Evolutionary conservation across 768 basidiomycete genomes (phyloP), one percentile per base, ranked within the genome.

Genomic region (Naganishia onofrii): DNA sequence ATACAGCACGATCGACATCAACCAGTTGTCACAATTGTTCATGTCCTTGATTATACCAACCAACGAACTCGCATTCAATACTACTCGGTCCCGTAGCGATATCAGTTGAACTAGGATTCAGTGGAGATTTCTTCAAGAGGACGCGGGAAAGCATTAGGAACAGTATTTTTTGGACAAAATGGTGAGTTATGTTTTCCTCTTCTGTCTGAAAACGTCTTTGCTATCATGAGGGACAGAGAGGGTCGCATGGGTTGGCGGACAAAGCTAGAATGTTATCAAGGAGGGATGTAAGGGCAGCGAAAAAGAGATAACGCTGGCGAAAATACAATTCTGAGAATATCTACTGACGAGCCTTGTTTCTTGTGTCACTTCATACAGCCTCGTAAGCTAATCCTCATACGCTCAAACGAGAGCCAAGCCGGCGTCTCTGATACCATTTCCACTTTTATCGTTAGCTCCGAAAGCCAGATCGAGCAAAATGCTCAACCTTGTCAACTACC

Each of bases 401-500:
- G 32, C 42, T 58, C 17, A 23, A 4, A 23, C 34, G 32, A 23
- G 42, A 21, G 23, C 12, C 34, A 21, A 5, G 9, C 57, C 21
- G n/a, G n/a, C n/a, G 4, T 23, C 17, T 38, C 7, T 34, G 8
- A 31, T n/a, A 21, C 32, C 51, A 19, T 10, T 44, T 23, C 19
- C 34, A 42, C 42, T 31, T 19, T 28, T 21, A 51, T n/a, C n/a
- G 21, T 31, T 57, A 79, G 78, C 93, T 74, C 93, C 93, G 71
- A 96, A 96, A 81, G 92, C 93, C 54, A 94, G 95, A 84, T 93
- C 93, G 80, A 93, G 94, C 81, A 93, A 94, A 86, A 96, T 99
- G 93, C 89, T 95, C 81, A 83, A 89, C 81, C 89, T 98, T 84
- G 88, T 99, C 85, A 93, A 98, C 84, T 97, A 95, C 91, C 86